phyloP scores from a whole-genome alignment of 208 protist species.

The Phytomonas sp. region DNA sequence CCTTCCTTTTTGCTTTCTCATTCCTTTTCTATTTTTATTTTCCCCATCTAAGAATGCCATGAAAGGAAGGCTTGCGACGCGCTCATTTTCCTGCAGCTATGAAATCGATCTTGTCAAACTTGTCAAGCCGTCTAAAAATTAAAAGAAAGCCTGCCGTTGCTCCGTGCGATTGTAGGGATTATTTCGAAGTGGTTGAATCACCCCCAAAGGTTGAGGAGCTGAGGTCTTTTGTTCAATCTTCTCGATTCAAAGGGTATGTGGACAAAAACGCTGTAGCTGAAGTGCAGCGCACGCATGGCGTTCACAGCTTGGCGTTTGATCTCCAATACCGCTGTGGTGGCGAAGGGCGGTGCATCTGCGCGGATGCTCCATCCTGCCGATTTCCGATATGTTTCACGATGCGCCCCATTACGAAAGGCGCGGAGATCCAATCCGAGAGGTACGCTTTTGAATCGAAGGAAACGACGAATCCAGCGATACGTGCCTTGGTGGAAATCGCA shows the following conservation, averaged over 20 bases:
- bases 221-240: slow-evolving; percentile 24
- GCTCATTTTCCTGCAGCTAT: slow-evolving; percentile 18
- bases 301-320: slow-evolving; percentile 60
- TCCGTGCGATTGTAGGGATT: slow-evolving; percentile 59
- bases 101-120: slow-evolving; percentile 58
- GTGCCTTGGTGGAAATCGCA: slow-evolving; percentile 36
- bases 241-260: slow-evolving; percentile 3
- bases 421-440: slow-evolving; percentile 56
- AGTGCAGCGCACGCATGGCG: slow-evolving; percentile 21
- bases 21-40: slow-evolving; percentile 1
- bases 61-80: slow-evolving; percentile 4
- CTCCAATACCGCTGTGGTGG: slow-evolving; percentile 66
- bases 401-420: slow-evolving; percentile 68
- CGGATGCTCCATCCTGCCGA: slow-evolving; percentile 36
- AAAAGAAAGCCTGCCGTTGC: slow-evolving; percentile 30
- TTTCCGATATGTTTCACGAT: slow-evolving; percentile 68
- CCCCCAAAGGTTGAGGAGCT: slow-evolving; percentile 33
- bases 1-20: not conserved
- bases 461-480: slow-evolving; percentile 36
- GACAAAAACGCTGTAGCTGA: not conserved
- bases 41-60: not conserved
- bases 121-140: slow-evolving; percentile 31
- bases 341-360: slow-evolving; percentile 58
- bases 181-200: slow-evolving; percentile 27
- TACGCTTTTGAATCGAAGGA: slow-evolving; percentile 51